Evolutionary conservation across 345 rosid species (phyloP).

Genomic region (Reutealis trisperma): DNA sequence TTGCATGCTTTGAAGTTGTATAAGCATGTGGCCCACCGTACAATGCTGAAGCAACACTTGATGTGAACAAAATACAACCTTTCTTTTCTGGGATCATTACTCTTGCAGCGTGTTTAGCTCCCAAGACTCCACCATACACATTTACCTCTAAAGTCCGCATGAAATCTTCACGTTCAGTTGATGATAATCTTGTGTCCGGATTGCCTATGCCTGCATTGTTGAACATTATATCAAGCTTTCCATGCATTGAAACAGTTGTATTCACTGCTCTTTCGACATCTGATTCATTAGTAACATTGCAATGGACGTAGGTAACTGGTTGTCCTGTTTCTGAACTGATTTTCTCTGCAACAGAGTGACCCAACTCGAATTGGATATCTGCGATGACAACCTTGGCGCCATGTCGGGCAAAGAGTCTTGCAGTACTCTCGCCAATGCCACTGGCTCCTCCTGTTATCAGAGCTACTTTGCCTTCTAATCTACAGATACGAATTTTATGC

Average conservation of each 20-base stretch:
- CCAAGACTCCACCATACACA: conserved; percentile 10
- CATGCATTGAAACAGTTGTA: not conserved
- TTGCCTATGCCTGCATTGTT: conserved; percentile 10
- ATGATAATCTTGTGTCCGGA: not conserved
- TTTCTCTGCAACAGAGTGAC: not conserved
- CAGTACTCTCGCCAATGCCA: conserved; percentile 11
- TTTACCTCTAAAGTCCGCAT: conserved; percentile 9
- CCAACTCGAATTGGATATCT: conserved; percentile 6
- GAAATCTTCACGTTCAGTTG: not conserved
- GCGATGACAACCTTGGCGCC: conserved; percentile 14
- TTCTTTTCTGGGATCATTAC: conserved; percentile 20
- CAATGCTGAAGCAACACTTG: not conserved
- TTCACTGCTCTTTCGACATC: conserved; percentile 2
- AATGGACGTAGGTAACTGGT: not conserved
- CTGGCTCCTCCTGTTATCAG: conserved; percentile 9
- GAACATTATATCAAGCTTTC: conserved; percentile 20
- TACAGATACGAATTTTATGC: not conserved
- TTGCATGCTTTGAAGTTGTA: conserved; percentile 15
- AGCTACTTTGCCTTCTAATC: not conserved
- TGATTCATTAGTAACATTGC: conserved; percentile 4
- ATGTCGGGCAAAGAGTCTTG: not conserved
- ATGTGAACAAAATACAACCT: conserved; percentile 16
- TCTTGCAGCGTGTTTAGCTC: conserved; percentile 21
- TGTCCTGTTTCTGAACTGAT: not conserved
- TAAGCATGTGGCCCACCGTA: not conserved